Base-by-base conservation (phyloP, 192 early-diverging fungal genomes). In the Chytriomyces hyalinus region DNA sequence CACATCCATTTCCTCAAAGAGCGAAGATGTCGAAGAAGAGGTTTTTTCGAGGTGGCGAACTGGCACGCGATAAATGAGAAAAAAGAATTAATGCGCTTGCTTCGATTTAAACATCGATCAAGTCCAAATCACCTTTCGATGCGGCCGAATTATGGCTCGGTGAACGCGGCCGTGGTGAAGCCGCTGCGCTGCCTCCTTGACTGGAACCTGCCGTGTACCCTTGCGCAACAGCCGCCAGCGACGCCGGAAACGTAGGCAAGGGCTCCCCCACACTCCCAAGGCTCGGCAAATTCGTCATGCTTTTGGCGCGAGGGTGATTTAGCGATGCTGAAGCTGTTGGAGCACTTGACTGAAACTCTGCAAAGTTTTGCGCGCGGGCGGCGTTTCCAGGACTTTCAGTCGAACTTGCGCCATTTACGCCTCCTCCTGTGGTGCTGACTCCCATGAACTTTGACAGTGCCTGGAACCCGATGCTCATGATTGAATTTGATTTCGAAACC, bases 241-340 rank as follows among this genome's bases (percentile, higher is more conserved):
- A 13, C 22, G 5, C 57, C 46, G 7, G n/a, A 47, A 79, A 67
- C 13, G 49, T 6, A 7, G 67, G 65, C 49, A 67, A 65, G n/a
- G 11, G 47, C 13, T 67, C 28, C 7, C 76, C 43, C 7, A 67
- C 44, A n/a, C 76, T 66, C 13, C 59, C n/a, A 8, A 82, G 51
- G 24, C 67, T 79, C 15, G 82, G 82, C 24, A 83, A 53, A 60
- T 83, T 79, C 57, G 67, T 73, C 7, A 72, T 66, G 0, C 71
- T 75, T 59, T 79, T 70, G 53, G 59, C 77, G 44, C 49, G 63
- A 59, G 68, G 15, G 44, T 36, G 24, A 59, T 43, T 17, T 11
- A 73, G n/a, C n/a, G 17, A 62, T 13, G 71, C 28, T 6, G 71
- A 17, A 8, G 71, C 53, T 47, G 61, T n/a, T 10, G 71, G 22